phyloP scores from a whole-genome alignment of 805 yeast species.

The Ogataea trehaloabstinens region DNA sequence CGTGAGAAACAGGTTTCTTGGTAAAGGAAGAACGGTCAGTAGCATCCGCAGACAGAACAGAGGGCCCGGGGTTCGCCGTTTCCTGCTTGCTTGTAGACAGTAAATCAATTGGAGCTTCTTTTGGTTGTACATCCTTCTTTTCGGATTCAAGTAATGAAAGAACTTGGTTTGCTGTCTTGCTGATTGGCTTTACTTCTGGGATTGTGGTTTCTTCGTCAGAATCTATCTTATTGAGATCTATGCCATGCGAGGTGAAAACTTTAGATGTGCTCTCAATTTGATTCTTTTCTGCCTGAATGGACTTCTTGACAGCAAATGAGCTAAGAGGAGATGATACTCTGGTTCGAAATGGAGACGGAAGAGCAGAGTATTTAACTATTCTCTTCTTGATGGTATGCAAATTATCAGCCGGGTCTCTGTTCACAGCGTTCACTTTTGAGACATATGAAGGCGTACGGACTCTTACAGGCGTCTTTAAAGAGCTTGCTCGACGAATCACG shows the following conservation, averaged over 20 bases:
- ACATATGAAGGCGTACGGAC: constrained; percentile 26
- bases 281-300: constrained; percentile 11
- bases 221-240: constrained; percentile 17
- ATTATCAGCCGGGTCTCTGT: constrained; percentile 10
- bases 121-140: constrained; percentile 7
- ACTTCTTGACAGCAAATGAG: constrained; percentile 18
- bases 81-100: too few relatives aligned
- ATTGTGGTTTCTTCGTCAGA: constrained; percentile 5
- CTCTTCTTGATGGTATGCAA: constrained; percentile 26
- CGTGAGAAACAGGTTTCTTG: too few relatives aligned
- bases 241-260: constrained; percentile 12
- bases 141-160: constrained; percentile 18
- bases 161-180: constrained; percentile 26
- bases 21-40: too few relatives aligned
- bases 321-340: constrained; percentile 29
- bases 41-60: too few relatives aligned
- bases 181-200: constrained; percentile 9
- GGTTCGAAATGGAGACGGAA: constrained; percentile 27
- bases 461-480: constrained; percentile 22
- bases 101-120: too few relatives aligned
- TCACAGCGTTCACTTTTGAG: constrained; percentile 15
- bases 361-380: constrained; percentile 26
- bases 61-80: too few relatives aligned
- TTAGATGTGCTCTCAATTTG: constrained; percentile 1
- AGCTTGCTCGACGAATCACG: constrained; percentile 24